Conservation (phyloP, 2,329 filamentous ascomycete species). For the Botrytis hyacinthi region DNA sequence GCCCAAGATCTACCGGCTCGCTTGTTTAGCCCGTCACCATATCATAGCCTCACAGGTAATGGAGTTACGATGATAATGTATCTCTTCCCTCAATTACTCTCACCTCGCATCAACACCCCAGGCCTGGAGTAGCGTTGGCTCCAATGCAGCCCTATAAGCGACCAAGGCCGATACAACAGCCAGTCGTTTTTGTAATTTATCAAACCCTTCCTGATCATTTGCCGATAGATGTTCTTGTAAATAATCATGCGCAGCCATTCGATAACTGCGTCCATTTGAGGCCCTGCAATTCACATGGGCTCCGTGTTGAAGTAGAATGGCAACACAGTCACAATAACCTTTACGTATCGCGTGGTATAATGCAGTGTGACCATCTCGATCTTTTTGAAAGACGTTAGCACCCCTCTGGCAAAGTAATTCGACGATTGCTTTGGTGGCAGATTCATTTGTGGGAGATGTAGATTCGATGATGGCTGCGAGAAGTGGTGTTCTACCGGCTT, state of each 20-base stretch:
- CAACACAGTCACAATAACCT: constrained; percentile 18
- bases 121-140: background rate
- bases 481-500: constrained; percentile 14
- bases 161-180: constrained; percentile 8
- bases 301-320: constrained; percentile 12
- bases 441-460: background rate
- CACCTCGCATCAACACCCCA: constrained; percentile 9
- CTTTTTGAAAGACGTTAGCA: constrained; percentile 11
- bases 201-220: constrained; percentile 5
- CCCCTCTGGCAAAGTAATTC: background rate
- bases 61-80: background rate
- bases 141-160: background rate
- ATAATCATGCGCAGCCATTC: constrained; percentile 5
- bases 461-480: constrained; percentile 12
- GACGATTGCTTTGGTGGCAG: constrained; percentile 1
- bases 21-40: background rate
- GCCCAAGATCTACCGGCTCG: background rate
- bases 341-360: constrained; percentile 16
- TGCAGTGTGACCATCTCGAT: constrained; percentile 14
- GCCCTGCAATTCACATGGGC: constrained; percentile 11
- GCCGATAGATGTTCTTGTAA: constrained; percentile 3
- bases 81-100: background rate
- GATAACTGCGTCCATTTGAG: constrained; percentile 8
- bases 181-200: constrained; percentile 6
- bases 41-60: too few species aligned